A percentile compares a stretch with the other conserved stretches of the same genome.
Evolutionary conservation across 1,284 basidiomycete species (phyloP).

Genomic region (Anthracocystis setariae): DNA sequence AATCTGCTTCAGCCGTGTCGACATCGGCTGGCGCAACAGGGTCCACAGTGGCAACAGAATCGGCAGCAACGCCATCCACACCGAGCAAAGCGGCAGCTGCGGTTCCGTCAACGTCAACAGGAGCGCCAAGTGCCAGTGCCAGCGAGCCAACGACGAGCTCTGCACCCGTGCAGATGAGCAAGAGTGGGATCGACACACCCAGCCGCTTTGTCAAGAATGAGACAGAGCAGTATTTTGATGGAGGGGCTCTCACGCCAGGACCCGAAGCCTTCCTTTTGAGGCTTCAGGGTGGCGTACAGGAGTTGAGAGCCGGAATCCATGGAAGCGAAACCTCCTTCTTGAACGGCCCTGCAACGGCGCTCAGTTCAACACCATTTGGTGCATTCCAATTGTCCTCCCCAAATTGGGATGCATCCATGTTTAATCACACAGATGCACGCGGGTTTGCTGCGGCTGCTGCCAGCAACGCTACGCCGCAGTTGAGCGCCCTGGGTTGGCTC

Average conservation of each 20-base stretch:
- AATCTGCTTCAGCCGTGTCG: conserved; percentile 4
- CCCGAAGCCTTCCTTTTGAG: conserved; percentile 60
- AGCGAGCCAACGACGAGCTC: conserved; percentile 16
- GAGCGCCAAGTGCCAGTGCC: conserved; percentile 3
- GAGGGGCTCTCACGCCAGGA: conserved; percentile 57
- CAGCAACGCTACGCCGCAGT: conserved; percentile 30
- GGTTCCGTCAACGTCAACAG: conserved; percentile 12
- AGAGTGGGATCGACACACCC: conserved; percentile 41
- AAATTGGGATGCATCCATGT: conserved; percentile 44
- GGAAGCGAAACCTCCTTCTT: conserved; percentile 53
- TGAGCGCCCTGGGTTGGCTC: conserved; percentile 53
- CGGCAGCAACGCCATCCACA: conserved; percentile 1
- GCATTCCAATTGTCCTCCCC: conserved; percentile 39
- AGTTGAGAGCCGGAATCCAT: conserved; percentile 56
- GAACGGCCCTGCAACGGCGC: conserved; percentile 31
- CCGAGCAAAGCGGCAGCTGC: conserved; percentile 9
- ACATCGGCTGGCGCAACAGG: conserved; percentile 9
- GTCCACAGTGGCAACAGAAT: conserved; percentile 2
- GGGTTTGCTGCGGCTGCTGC: conserved; percentile 24
- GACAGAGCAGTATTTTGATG: conserved; percentile 55
- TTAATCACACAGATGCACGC: conserved; percentile 28
- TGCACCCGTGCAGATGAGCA: conserved; percentile 26
- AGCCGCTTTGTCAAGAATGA: conserved; percentile 51
- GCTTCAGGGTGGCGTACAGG: conserved; percentile 57
- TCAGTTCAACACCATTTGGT: conserved; percentile 29